These are phyloP conservation scores for Boletellus deceptivus DNA, from an alignment of 1,284 basidiomycete species.

Conservation along the genomic window DNA sequence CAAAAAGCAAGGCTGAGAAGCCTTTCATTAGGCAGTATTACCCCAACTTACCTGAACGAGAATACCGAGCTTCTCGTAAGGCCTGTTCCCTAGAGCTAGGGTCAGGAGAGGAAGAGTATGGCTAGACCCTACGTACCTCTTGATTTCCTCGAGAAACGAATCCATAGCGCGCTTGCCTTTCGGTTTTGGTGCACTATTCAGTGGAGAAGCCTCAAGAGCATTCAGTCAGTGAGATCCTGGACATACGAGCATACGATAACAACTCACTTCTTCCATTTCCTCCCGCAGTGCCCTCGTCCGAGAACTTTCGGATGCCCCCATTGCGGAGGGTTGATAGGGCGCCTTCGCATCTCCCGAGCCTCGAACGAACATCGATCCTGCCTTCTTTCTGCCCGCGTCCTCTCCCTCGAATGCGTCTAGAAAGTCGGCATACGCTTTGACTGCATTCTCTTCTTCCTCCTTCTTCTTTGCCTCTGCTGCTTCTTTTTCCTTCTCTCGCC, in stretches of 20 bases:
- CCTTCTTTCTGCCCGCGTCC: slow-evolving; percentile 48
- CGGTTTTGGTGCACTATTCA: slow-evolving; percentile 52
- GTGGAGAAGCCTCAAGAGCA: slow-evolving; percentile 49
- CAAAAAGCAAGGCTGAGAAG: slow-evolving; percentile 1
- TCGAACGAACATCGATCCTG: slow-evolving; percentile 72
- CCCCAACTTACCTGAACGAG: slow-evolving; percentile 58
- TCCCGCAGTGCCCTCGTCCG: slow-evolving; percentile 35
- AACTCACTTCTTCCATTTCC: slow-evolving; percentile 31
- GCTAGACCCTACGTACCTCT: slow-evolving; percentile 52
- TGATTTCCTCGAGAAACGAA: slow-evolving; percentile 89
- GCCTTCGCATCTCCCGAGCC: slow-evolving; percentile 55
- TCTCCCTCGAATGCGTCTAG: slow-evolving; percentile 83
- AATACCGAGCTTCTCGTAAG: slow-evolving; percentile 79
- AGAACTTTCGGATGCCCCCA: slow-evolving; percentile 25
- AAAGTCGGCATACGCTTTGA: slow-evolving; percentile 82
- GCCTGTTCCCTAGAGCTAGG: slow-evolving; percentile 75
- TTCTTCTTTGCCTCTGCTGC: slow-evolving; percentile 83
- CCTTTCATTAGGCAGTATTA: not conserved
- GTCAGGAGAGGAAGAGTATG: not conserved
- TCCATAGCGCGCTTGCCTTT: slow-evolving; percentile 95
- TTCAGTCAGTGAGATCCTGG: slow-evolving; percentile 1
- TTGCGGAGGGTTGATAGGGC: slow-evolving; percentile 46
- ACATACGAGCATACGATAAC: not conserved
- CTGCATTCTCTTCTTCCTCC: slow-evolving; percentile 79
- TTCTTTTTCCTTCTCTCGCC: slow-evolving; percentile 85